Evolutionary conservation across 2,329 filamentous ascomycete genomes (phyloP), one percentile per base, ranked within the genome.

Genomic region (Botrytis hyacinthi): DNA sequence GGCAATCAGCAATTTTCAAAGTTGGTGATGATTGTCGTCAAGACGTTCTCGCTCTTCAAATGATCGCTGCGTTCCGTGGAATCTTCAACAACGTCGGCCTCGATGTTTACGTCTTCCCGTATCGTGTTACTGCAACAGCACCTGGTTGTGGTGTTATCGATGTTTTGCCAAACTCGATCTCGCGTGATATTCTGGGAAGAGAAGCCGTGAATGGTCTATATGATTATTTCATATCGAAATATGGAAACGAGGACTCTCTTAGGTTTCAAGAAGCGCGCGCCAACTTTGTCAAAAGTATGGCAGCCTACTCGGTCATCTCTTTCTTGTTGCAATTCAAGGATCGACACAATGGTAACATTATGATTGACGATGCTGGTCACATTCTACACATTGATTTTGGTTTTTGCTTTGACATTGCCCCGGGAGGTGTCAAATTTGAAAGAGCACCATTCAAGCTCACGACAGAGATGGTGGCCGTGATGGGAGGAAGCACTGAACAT

Each of bases 1-100:
- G 96, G 97, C 96, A 99, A 82, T 97, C 94, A 2, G 96, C 95
- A 73, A 99, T 99, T 80, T 99, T 99, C 90, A 99, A 99, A 82
- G 97, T 99, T 67, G 96, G 96, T 75, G 96, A 99, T 81, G 96
- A 99, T 82, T 98, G 96, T 81, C 92, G 96, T 69, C 96, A 99
- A 83, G 97, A 99, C 79, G 93, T 99, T 70, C 87, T 99, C 74
- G 96, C 96, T 2, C 86, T 99, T 75, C 96, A 99, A 83, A 97
- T 99, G 92, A 98, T 99, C 81, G 92, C 96, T 0, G 94, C 95
- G 1, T 99, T 99, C 86, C 91, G 96, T 37, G 95, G 95, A 76
- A 99, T 99, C 79, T 99, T 98, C 87, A 93, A 97, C 82, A 92
- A 90, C 76, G 93, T 98, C 59, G 97, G 97, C 0, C 88, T 99